A percentile compares a stretch with the other conserved stretches of the same genome.
phyloP scores from a whole-genome alignment of 345 rosid species.

The Syzygium jambos region DNA sequence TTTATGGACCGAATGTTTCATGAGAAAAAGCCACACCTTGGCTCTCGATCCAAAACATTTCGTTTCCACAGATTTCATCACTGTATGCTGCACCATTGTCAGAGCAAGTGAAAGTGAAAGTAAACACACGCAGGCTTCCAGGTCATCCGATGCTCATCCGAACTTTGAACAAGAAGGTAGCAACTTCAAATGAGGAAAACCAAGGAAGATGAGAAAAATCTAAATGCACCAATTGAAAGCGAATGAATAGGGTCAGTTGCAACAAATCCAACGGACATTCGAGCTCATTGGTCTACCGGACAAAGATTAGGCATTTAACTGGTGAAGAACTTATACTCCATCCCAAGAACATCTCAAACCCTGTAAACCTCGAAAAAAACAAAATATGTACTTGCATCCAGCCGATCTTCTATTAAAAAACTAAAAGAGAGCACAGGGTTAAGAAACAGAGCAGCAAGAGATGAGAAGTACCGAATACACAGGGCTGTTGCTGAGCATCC shows the following conservation, averaged over 20 bases:
- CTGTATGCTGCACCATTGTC: neutral
- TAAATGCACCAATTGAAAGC: neutral
- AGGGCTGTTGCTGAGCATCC: constrained; percentile 75
- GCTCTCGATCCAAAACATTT: neutral
- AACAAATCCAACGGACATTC: neutral
- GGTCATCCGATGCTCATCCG: too few species aligned
- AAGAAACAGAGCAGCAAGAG: neutral
- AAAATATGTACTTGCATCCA: neutral
- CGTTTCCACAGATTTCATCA: neutral
- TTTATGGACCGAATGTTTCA: neutral
- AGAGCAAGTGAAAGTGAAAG: neutral
- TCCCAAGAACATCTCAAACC: neutral
- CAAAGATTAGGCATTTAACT: neutral
- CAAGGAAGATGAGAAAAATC: too few species aligned
- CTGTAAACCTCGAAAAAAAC: neutral
- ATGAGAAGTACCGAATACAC: neutral
- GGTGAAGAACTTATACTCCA: neutral
- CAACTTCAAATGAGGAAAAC: too few species aligned
- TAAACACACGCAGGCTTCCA: too few species aligned
- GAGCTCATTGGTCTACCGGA: neutral
- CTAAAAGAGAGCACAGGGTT: neutral
- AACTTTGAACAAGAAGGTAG: constrained; percentile 26
- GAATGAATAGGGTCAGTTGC: neutral
- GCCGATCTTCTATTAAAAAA: too few species aligned
- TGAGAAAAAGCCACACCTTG: neutral